Base-by-base conservation (phyloP, 306 rosid species). In the Sindora glabra region DNA sequence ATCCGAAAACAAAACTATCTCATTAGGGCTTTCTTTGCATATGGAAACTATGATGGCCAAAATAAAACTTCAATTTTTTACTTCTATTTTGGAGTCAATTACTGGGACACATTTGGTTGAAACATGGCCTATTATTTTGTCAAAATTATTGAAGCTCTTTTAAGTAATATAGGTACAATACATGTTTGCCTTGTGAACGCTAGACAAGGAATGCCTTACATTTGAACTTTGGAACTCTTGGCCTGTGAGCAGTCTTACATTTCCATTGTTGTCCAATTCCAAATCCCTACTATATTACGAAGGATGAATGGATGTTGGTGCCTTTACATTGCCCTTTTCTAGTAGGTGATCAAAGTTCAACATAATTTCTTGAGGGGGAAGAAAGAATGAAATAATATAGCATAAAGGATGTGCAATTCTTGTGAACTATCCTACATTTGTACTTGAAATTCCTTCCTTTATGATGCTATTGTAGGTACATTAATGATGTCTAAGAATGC, bases 11-110 rank as follows among this genome's bases (percentile, higher is more conserved):
- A 40, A 7, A 70, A 37, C 0, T 79, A 76, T 39, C 36, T 83
- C 62, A 74, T 83, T 33, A 12, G 81, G 60, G 77, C 86, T 38
- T 22, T 26, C 6, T 83, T 77, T 34, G 1, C 63, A 0, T 74
- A 83, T 5, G 79, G 79, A 1, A 74, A 74, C 8, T 83, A 79
- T 10, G 79, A 83, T 25, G 44, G 49, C 39, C 49, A 76, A 64
- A 15, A 44, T 32, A 6, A 50, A 12, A 1, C 40, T 2, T 79
- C 86, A 0, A 3, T 0, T 1, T 83, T 83, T 8, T 77, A 76
- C 26, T 48, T 71, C 3, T 59, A 73, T 40, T 56, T 79, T 11
- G 89, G 89, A 1, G 40, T 58, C 16, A 74, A 77, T 27, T 29
- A 21, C 1, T 83, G 85, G 86, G 37, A n/a, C 8, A 33, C 60